Base-by-base conservation (phyloP, 2,329 filamentous ascomycete species). In the Neurospora crassa region DNA sequence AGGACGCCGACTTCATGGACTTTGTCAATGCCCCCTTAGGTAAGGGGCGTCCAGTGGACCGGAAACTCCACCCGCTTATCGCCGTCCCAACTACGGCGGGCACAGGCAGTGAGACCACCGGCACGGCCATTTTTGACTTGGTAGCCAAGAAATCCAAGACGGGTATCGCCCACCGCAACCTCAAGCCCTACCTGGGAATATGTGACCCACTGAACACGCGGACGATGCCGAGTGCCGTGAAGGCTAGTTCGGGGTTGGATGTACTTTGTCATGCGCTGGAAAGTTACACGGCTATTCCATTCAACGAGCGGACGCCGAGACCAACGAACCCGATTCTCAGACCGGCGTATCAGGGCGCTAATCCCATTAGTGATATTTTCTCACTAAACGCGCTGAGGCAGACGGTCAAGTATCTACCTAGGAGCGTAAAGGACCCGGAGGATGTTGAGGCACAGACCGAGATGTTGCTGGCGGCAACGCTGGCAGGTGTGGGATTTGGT, bases 331-430 rank as follows among this genome's bases (percentile, higher is more conserved):
- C 96, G 0, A 92, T 99, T 76, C 86, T 95, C 72, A 87, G 96
- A 4, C 96, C 96, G 0, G 94, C 96, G 0, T 99, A 99, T 79
- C 96, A 99, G 81, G 96, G 96, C 53, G 94, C 96, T 7, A 99
- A 99, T 79, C 96, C 96, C 2, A 99, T 99, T 76, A 96, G 92
- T 63, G 96, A 99, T 79, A 95, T 99, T 75, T 99, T 99, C 84
- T 96, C 93, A 3, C 86, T 99, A 24, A 91, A 92, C 76, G 94
- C 96, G 0, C 87, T 99, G 6, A 87, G 88, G 40, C 88, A 88
- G 76, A 97, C 94, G 0, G 89, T 97, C 74, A 94, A 97, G 82
- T 99, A 97, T 78, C 89, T 99, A 0, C 96, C 95, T 0, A 89
- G 95, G 71, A 91, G 94, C 0, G 92, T 97, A 3, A 90, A 87